phyloP scores from a whole-genome alignment of 306 rosid species.

The Nissolia schottii region DNA sequence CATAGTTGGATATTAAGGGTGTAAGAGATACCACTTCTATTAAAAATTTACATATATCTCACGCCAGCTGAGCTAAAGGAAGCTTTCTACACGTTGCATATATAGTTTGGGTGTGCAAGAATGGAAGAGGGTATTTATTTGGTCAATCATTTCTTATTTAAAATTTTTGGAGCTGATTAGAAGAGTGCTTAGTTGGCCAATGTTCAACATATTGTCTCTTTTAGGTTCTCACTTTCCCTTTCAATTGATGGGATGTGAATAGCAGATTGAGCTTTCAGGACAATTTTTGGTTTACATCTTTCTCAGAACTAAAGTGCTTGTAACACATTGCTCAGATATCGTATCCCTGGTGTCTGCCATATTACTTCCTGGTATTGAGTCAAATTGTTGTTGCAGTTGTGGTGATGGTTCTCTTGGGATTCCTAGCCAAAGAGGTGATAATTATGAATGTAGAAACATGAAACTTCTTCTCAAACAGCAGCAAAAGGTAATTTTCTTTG shows the following conservation, averaged over 20 bases:
- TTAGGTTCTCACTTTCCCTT: not conserved
- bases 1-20: not conserved
- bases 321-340: not conserved
- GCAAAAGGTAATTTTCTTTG: constrained; percentile 67
- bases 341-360: not conserved
- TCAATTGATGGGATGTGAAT: not conserved
- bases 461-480: constrained; percentile 99
- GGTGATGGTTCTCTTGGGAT: constrained; percentile 96
- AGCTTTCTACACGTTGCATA: too few species aligned
- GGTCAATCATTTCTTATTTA: not conserved
- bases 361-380: constrained; percentile 9
- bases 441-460: constrained; percentile 99
- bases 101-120: not conserved
- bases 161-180: not conserved
- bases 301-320: not conserved
- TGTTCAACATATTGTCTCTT: not conserved
- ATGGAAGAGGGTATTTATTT: not conserved
- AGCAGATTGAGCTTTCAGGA: not conserved
- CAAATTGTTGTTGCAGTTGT: constrained; percentile 58
- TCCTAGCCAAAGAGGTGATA: constrained; percentile 98
- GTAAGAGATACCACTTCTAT: too few species aligned
- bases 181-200: not conserved
- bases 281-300: not conserved
- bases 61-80: too few species aligned
- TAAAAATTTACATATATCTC: too few species aligned